Percentiles rank a stretch among this genome's conserved stretches.
Conservation (phyloP, 2,329 filamentous ascomycete species). For the Verticillium dahliae region DNA sequence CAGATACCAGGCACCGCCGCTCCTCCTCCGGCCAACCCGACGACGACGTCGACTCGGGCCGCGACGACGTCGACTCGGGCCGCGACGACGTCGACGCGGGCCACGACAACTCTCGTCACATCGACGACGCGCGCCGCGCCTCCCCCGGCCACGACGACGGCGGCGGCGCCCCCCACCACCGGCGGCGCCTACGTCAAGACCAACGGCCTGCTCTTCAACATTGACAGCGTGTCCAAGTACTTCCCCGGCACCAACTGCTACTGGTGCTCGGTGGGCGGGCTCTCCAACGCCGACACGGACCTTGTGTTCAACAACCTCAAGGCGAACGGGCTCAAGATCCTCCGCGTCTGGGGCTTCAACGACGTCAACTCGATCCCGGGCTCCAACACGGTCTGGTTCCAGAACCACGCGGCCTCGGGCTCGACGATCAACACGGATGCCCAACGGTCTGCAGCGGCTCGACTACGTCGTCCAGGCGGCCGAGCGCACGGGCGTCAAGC, state of each 20-base stretch:
- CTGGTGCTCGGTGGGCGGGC: constrained; percentile 45
- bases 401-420: constrained; percentile 38
- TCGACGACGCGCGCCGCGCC: not conserved
- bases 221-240: constrained; percentile 39
- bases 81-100: constrained; percentile 4
- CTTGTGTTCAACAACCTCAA: constrained; percentile 39
- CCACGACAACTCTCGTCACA: constrained; percentile 9
- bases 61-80: not conserved
- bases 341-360: constrained; percentile 58
- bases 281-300: constrained; percentile 50
- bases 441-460: constrained; percentile 51
- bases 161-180: constrained; percentile 7
- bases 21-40: constrained; percentile 27
- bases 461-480: constrained; percentile 57
- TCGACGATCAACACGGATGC: constrained; percentile 58
- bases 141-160: constrained; percentile 1
- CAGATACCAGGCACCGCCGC: constrained; percentile 34
- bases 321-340: constrained; percentile 45
- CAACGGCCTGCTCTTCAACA: constrained; percentile 27
- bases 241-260: constrained; percentile 51
- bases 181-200: constrained; percentile 13
- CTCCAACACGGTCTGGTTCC: constrained; percentile 38
- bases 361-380: constrained; percentile 37
- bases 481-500: constrained; percentile 51
- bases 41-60: not conserved